Percentiles rank a stretch among this genome's conserved stretches.
These are phyloP conservation scores for Exophiala calicioides DNA, from an alignment of 2,329 filamentous ascomycete species.

Conservation along the genomic window DNA sequence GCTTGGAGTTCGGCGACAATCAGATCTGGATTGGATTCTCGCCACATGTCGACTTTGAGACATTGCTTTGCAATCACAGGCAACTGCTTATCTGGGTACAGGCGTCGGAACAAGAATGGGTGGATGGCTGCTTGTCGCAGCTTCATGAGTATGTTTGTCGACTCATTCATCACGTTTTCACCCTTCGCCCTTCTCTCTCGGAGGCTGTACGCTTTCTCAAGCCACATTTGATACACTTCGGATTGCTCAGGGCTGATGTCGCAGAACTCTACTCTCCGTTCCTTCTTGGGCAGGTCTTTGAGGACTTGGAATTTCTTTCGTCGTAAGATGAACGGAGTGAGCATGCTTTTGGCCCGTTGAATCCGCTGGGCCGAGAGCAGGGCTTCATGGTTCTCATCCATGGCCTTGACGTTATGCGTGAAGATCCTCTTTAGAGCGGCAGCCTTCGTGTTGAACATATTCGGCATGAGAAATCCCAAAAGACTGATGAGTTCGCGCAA, in stretches of 20 bases:
- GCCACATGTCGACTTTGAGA: slow-evolving; percentile 65
- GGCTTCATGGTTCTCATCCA: slow-evolving; percentile 70
- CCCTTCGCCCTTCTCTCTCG: slow-evolving; percentile 59
- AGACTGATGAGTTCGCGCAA: slow-evolving; percentile 87
- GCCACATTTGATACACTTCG: slow-evolving; percentile 70
- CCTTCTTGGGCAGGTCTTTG: slow-evolving; percentile 77
- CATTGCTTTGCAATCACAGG: slow-evolving; percentile 76
- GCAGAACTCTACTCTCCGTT: slow-evolving; percentile 75
- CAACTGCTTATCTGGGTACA: slow-evolving; percentile 74
- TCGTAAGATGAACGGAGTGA: slow-evolving; percentile 92
- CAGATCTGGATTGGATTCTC: slow-evolving; percentile 50
- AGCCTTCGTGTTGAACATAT: slow-evolving; percentile 73
- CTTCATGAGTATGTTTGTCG: slow-evolving; percentile 77
- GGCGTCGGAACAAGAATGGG: slow-evolving; percentile 78
- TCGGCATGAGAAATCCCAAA: slow-evolving; percentile 89
- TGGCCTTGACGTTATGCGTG: slow-evolving; percentile 84
- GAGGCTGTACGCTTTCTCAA: slow-evolving; percentile 62
- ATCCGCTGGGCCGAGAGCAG: slow-evolving; percentile 87
- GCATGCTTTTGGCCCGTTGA: slow-evolving; percentile 80
- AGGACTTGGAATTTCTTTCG: slow-evolving; percentile 92
- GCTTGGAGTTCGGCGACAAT: slow-evolving; percentile 57
- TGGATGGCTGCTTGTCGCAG: slow-evolving; percentile 91
- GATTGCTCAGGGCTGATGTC: slow-evolving; percentile 73
- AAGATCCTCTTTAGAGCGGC: slow-evolving; percentile 85
- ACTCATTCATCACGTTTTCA: slow-evolving; percentile 55